phyloP scores from a whole-genome alignment of 2,329 filamentous ascomycete genomes.

The Magnaporthiopsis incrustans region DNA sequence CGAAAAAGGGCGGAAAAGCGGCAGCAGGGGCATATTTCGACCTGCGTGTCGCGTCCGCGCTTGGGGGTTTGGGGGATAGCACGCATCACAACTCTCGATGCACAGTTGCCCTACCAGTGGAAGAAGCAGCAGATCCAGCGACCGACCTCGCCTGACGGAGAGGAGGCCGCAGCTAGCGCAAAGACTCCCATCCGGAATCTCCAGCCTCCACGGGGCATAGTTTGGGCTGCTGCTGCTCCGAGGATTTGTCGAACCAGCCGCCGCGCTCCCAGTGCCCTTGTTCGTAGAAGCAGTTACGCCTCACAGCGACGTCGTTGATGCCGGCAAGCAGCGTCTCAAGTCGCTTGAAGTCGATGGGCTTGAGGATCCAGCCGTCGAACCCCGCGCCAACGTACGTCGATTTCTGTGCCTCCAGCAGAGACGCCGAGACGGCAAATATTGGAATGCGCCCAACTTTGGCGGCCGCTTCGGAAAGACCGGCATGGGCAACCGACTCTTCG shows the following conservation, averaged over 20 bases:
- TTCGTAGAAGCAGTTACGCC: constrained; percentile 58
- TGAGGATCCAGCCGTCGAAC: constrained; percentile 87
- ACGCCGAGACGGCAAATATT: constrained; percentile 82
- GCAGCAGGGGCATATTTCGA: background rate
- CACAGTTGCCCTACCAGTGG: background rate
- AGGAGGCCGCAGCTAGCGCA: background rate
- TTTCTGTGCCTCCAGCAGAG: constrained; percentile 61
- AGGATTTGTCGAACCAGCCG: constrained; percentile 59
- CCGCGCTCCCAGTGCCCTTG: constrained; percentile 75
- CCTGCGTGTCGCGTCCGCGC: background rate
- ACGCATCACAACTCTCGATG: background rate
- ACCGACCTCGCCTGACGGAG: background rate
- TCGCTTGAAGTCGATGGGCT: constrained; percentile 75
- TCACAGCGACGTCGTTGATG: constrained; percentile 52
- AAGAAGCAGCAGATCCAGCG: background rate
- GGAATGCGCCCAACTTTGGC: constrained; percentile 59
- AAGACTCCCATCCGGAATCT: background rate
- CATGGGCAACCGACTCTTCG: constrained; percentile 46
- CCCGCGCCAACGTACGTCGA: constrained; percentile 66
- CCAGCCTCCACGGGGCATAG: background rate
- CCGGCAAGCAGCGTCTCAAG: constrained; percentile 62
- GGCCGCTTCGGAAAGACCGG: constrained; percentile 50
- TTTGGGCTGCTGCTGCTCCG: constrained; percentile 3
- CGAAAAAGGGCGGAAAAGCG: background rate
- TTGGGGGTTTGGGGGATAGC: no score